Conservation (phyloP, 1,284 basidiomycete genomes). For the Abortiporus biennis region DNA sequence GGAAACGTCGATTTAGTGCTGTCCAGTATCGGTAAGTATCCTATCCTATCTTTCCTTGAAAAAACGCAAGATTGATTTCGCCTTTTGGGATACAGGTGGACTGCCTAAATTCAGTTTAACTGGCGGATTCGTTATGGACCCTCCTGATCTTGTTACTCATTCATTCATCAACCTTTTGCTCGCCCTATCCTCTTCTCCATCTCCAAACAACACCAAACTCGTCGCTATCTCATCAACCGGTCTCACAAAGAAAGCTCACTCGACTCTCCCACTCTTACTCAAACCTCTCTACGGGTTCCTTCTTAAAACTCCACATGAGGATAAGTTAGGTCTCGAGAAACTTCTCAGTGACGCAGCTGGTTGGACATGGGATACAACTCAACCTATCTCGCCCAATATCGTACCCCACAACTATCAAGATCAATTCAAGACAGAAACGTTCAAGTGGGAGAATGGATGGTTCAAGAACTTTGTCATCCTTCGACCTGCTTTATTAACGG, state of each 20-base stretch:
- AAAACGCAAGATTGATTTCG: constrained; percentile 3
- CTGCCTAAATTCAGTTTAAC: constrained; percentile 31
- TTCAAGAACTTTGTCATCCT: constrained; percentile 38
- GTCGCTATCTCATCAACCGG: constrained; percentile 49
- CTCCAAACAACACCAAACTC: constrained; percentile 29
- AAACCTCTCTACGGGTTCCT: constrained; percentile 41
- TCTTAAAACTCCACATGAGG: constrained; percentile 39
- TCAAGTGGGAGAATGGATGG: constrained; percentile 37
- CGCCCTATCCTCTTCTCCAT: constrained; percentile 32
- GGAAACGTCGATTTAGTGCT: constrained; percentile 37
- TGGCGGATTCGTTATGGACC: constrained; percentile 39
- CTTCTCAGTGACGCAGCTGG: constrained; percentile 39
- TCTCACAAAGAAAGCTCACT: constrained; percentile 36
- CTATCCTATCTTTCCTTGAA: neutral
- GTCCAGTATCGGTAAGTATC: constrained; percentile 42
- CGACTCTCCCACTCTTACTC: constrained; percentile 39
- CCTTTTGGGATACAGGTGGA: constrained; percentile 29
- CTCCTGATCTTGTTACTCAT: constrained; percentile 44
- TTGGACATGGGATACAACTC: constrained; percentile 38
- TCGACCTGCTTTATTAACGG: constrained; percentile 49
- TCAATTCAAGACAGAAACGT: neutral
- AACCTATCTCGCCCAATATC: constrained; percentile 14
- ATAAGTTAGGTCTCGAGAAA: constrained; percentile 53
- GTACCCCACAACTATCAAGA: neutral
- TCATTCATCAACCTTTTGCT: constrained; percentile 41